Base-by-base conservation (phyloP, 2,329 filamentous ascomycete species). In the Parafenestella ontariensis region DNA sequence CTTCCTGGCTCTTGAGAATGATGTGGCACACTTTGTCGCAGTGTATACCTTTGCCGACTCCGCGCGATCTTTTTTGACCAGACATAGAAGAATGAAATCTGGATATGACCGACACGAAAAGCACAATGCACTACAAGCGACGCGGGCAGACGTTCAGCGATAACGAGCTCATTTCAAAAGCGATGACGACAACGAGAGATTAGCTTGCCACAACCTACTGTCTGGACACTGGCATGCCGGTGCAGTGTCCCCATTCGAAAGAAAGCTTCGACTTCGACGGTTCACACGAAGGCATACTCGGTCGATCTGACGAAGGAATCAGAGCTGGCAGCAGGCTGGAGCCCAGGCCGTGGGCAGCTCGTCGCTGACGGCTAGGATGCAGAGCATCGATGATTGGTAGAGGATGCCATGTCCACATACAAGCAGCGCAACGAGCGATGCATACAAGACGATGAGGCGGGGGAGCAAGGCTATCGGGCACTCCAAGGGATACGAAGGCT, bases 1-100 rank as follows among this genome's bases (percentile, higher is more conserved):
- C 43, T 50, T 59, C 60, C 52, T 57, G 49, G 61, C 53, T 56
- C 58, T 60, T 58, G 49, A 57, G 44, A 54, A 46, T 67, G 60
- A 68, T 62, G 64, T 62, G 52, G 57, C 55, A 40, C 52, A 53
- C 31, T 54, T 18, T 54, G 34, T 44, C 37, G 29, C 43, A 46
- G 49, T 47, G 50, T 52, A 58, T 54, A 56, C 46, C 24, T 20
- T 33, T 52, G 29, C 42, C 46, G 41, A 33, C 18, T 46, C 51
- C 47, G 31, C 42, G 4, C 20, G 39, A 23, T 33, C 15, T 48
- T 41, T 53, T 29, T 55, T 45, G 34, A 47, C 47, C 18, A 24
- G 15, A 40, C 56, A 55, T 29, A 20, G 13, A 52, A 47, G 45
- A 55, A 46, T 42, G 54, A 56, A 46, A 50, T 29, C 43, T 58